Conservation (phyloP, 2,329 filamentous ascomycete species). For the Colletotrichum eremochloae region DNA sequence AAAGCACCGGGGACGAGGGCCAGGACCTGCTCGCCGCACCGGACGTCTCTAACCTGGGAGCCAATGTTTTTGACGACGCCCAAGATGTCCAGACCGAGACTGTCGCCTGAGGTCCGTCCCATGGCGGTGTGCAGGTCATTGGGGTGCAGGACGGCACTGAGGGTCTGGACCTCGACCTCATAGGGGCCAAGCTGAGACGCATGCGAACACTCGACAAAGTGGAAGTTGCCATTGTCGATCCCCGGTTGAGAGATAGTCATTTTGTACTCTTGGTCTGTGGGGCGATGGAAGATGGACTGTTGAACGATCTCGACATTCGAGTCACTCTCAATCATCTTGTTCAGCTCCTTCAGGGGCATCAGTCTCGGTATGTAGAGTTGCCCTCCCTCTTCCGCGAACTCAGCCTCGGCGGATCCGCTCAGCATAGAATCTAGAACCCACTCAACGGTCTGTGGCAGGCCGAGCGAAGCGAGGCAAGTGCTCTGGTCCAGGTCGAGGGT, state of each 20-base stretch:
- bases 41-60: slow-evolving; percentile 48
- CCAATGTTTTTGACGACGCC: slow-evolving; percentile 56
- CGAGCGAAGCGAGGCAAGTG: slow-evolving; percentile 43
- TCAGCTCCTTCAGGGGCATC: slow-evolving; percentile 55
- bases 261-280: slow-evolving; percentile 20
- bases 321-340: slow-evolving; percentile 58
- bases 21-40: slow-evolving; percentile 57
- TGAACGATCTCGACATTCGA: background rate
- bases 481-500: slow-evolving; percentile 57
- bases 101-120: slow-evolving; percentile 50
- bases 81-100: slow-evolving; percentile 57
- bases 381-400: slow-evolving; percentile 57
- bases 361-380: slow-evolving; percentile 61
- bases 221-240: slow-evolving; percentile 45
- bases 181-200: slow-evolving; percentile 45
- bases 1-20: slow-evolving; percentile 56
- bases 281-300: background rate
- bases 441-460: slow-evolving; percentile 47
- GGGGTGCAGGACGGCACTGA: slow-evolving; percentile 51
- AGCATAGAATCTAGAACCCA: slow-evolving; percentile 43
- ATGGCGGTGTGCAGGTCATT: slow-evolving; percentile 54
- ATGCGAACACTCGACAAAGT: slow-evolving; percentile 44
- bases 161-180: slow-evolving; percentile 58
- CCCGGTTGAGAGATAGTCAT: slow-evolving; percentile 48
- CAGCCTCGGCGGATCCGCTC: slow-evolving; percentile 52